phyloP scores from a whole-genome alignment of 176 grass and related monocot genomes.

The Carex pumila region DNA sequence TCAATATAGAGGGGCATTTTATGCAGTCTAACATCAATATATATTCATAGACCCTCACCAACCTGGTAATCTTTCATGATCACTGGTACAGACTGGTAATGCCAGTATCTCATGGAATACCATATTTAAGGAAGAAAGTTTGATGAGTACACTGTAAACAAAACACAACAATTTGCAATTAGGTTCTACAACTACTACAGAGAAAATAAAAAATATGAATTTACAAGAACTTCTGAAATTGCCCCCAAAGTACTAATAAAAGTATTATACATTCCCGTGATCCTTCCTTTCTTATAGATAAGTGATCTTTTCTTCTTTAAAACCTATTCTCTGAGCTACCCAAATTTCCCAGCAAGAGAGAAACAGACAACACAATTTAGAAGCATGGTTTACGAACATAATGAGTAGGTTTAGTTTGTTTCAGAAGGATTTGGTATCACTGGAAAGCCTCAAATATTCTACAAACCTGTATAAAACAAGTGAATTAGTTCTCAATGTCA shows the following conservation, averaged over 20 bases:
- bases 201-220: background rate
- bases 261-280: background rate
- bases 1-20: background rate
- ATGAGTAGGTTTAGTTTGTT: background rate
- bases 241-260: background rate
- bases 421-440: background rate
- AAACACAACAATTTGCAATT: constrained; percentile 5
- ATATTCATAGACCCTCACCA: background rate
- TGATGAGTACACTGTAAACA: background rate
- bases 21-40: background rate
- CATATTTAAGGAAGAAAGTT: background rate
- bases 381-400: background rate
- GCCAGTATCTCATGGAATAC: background rate
- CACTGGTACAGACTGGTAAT: background rate
- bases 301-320: background rate
- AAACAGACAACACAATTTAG: background rate
- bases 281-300: no score
- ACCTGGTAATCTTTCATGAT: background rate
- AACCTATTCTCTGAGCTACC: background rate
- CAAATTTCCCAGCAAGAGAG: background rate
- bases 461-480: background rate
- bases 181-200: background rate
- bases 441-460: background rate
- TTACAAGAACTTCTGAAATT: background rate
- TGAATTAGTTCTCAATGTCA: background rate